phyloP scores from a whole-genome alignment of 1,139 yeast species.

The Diutina catenulata region DNA sequence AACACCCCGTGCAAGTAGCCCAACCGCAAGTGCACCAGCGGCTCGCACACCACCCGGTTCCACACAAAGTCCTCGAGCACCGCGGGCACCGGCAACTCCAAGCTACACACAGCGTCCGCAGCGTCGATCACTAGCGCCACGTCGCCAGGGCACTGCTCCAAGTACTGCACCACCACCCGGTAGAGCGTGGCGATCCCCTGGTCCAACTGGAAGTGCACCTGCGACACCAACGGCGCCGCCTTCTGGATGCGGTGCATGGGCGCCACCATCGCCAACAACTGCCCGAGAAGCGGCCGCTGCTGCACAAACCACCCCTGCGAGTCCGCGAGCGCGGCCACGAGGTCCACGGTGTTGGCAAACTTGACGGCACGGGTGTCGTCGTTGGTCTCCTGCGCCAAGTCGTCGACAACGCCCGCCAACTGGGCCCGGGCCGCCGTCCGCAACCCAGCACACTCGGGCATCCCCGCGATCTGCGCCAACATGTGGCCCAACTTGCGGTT shows the following conservation, averaged over 20 bases:
- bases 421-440: conserved; percentile 44
- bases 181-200: conserved; percentile 62
- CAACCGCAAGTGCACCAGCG: conserved; percentile 35
- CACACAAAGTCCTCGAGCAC: conserved; percentile 49
- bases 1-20: conserved; percentile 42
- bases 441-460: conserved; percentile 47
- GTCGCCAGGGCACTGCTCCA: conserved; percentile 23
- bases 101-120: conserved; percentile 35
- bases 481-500: conserved; percentile 58
- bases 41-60: conserved; percentile 39
- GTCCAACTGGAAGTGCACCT: conserved; percentile 61
- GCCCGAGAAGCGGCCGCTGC: conserved; percentile 39
- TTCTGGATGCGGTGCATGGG: conserved; percentile 29
- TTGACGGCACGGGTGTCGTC: conserved; percentile 48
- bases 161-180: conserved; percentile 35
- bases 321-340: conserved; percentile 40
- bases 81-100: conserved; percentile 35
- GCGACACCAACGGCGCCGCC: conserved; percentile 34
- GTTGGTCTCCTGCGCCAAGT: conserved; percentile 32
- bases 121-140: conserved; percentile 32
- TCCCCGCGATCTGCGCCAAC: conserved; percentile 51
- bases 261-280: conserved; percentile 33
- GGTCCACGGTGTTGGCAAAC: conserved; percentile 60
- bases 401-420: conserved; percentile 26
- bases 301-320: conserved; percentile 47